Evolutionary conservation across 2,329 filamentous ascomycete genomes (phyloP).

Genomic region (Trichophyton simii): DNA sequence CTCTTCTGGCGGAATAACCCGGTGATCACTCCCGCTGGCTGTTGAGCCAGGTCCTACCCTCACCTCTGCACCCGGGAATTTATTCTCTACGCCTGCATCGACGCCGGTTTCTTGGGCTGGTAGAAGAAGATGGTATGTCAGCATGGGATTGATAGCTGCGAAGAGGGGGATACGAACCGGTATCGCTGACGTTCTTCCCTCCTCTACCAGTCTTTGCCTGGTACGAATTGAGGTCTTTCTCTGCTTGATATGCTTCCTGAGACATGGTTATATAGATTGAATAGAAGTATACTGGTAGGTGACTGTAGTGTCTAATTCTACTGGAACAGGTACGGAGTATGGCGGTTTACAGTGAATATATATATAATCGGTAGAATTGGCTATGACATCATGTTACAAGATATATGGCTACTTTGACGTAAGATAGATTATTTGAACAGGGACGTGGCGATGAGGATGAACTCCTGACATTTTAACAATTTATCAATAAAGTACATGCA

Average conservation of each 20-base stretch:
- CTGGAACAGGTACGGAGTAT: not conserved
- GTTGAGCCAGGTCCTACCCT: constrained; percentile 26
- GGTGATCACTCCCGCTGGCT: constrained; percentile 27
- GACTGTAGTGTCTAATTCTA: not conserved
- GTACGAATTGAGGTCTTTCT: constrained; percentile 31
- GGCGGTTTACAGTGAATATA: not conserved
- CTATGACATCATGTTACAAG: not conserved
- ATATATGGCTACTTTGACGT: not conserved
- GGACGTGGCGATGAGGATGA: not conserved
- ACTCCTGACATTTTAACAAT: not conserved
- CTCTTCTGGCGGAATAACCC: constrained; percentile 30
- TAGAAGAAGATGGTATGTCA: not conserved
- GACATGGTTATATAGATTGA: constrained; percentile 13
- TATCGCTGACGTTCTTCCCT: constrained; percentile 31
- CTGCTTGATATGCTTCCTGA: constrained; percentile 22
- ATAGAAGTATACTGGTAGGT: not conserved
- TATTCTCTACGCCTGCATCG: constrained; percentile 27
- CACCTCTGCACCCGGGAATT: constrained; percentile 28
- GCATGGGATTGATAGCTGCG: not conserved
- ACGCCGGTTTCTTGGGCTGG: constrained; percentile 31
- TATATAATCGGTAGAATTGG: not conserved
- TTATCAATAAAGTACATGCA: not conserved
- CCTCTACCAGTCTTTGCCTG: constrained; percentile 26
- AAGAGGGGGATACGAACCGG: constrained; percentile 7
- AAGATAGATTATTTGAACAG: not conserved